Base-by-base conservation (phyloP, 441 rosid genomes). In the Flueggea neowawraea region DNA sequence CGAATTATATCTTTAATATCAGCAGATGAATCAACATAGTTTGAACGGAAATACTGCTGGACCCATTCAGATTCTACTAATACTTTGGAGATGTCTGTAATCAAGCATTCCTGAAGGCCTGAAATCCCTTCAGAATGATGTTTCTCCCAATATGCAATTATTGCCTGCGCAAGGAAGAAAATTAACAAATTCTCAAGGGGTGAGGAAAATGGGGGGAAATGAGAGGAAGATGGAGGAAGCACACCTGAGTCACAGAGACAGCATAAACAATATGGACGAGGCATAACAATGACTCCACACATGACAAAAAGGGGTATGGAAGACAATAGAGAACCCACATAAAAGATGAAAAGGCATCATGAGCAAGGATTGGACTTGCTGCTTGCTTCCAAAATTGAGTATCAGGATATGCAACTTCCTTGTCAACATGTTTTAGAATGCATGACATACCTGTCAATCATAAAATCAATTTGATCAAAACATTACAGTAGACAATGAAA, bases 311-410 rank as follows among this genome's bases (percentile, higher is more conserved):
- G 64, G 96, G 97, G 62, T 59, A 74, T 48, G 99, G 99, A 71
- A 96, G 98, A 75, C 98, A 96, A 76, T 83, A 96, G 66, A 96
- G 78, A 76, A 84, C 78, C 98, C 98, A 96, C 95, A 93, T 93
- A 78, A 96, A 80, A 33, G 99, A 87, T 69, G 99, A 93, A 77
- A 96, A 96, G 61, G 98, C 91, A 77, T 96, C 99, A 76, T 74
- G 92, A 49, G 81, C 79, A 66, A 96, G 92, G 77, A 90, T 74
- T 22, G 99, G 97, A 75, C 85, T 95, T 69, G 95, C 79, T 65
- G 91, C 87, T 73, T 85, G 90, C 63, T 73, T 87, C 96, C 96
- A 87, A 55, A 96, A 88, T 65, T 82, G 88, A 61, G 63, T 66
- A 66, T 81, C 95, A 66, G 85, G 74, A 71, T 73, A 74, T 62